Evolutionary conservation across 805 yeast species (phyloP), one percentile per base, ranked within the genome.

Genomic region (Lachancea sp.): DNA sequence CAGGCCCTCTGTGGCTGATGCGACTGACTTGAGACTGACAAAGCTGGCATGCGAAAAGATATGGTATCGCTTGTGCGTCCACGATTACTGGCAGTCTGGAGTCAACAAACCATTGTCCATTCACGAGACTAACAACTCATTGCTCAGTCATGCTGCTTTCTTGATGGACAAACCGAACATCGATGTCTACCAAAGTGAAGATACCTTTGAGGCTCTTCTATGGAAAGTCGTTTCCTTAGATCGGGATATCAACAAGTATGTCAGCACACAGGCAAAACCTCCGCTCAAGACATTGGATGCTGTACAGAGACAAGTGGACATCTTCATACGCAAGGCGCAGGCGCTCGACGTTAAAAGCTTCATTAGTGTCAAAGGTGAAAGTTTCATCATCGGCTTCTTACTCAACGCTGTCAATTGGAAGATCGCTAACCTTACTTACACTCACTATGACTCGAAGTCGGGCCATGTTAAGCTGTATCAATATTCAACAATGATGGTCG

Each of bases 221-320:
- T 63, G 67, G 67, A 63, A 62, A 34, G 44, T 63, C 1, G 37
- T 55, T 1, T 62, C 66, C 1, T 38, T 63, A 8, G 66, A 63
- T n/a, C 57, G 66, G 39, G 66, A 63, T 43, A 20, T 62, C n/a
- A 58, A 59, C 25, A 53, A 49, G 17, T 57, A 54, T 36, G 31
- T 49, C 17, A 34, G 18, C 3, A 51, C 49, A 17, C 38, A 44
- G 2, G 41, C 49, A 11, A 62, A 54, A 37, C 65, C 66, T 2
- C 59, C 58, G 9, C 34, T 60, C 10, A 60, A 58, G 40, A 58
- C 65, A 4, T 41, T 63, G 19, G 63, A 63, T 19, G 57, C 62
- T 1, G 48, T 60, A 3, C 51, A 53, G 16, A 48, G 59, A 38
- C 60, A 57, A 29, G 26, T 56, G 1, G 51, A 49, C 1, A 51